Base-by-base conservation (phyloP, 345 rosid species). In the Melaleuca quinquenervia region DNA sequence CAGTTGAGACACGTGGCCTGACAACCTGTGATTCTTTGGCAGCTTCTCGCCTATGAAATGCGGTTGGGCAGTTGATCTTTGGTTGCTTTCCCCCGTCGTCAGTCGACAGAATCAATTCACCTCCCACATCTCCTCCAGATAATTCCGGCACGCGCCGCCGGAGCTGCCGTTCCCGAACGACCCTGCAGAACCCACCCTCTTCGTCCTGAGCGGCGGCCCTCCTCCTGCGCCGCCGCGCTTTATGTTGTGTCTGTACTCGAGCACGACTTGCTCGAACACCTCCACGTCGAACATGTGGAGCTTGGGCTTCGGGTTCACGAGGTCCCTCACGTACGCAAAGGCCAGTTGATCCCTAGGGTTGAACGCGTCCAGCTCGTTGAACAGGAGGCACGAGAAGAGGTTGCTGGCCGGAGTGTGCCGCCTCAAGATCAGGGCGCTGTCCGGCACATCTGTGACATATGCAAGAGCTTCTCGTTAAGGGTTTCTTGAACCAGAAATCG, bases 281-380 rank as follows among this genome's bases (percentile, higher is more conserved):
- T 95, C 96, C 6, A 91, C 95, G 48, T 94, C 95, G 88, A 96
- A 94, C 98, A 96, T 93, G 92, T 95, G 94, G 84, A 95, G 22
- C 87, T 90, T 93, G 80, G 93, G 82, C 92, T 90, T 91, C 6
- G 98, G 98, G 48, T 83, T 91, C 91, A 94, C 90, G 3, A 64
- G 84, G 89, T 96, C 99, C 82, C 99, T 91, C 91, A 96, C 94
- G 82, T 87, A 94, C 22, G 99, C 98, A 89, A 96, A 96, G 8
- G 98, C 94, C 85, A 95, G 85, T 80, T 95, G 99, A 89, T 96
- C 99, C 88, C 99, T 90, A 0, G 95, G 99, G 93, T 94, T 96
- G 83, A 96, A 96, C 82, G 94, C 96, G 87, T 94, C 96, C 85
- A 94, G 86, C 87, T 96, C 99, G 55, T 96, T 96, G 91, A 96